Evolutionary conservation across 345 rosid species (phyloP).

Genomic region (Mangifera indica): DNA sequence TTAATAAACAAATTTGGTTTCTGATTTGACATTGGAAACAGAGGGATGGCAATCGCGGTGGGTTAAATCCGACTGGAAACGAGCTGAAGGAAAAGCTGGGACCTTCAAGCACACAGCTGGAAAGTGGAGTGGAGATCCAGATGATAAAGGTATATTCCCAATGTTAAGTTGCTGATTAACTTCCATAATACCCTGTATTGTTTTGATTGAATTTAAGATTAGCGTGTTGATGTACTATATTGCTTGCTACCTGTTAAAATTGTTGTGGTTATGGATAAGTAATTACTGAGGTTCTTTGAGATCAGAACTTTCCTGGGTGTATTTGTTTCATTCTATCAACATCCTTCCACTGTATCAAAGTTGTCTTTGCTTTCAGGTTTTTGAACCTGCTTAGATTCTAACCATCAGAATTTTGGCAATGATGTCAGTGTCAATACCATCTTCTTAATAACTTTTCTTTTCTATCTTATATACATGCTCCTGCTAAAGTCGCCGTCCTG

Average conservation of each 20-base stretch:
- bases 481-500: neutral
- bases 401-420: too few relatives aligned
- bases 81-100: constrained; percentile 41
- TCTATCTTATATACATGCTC: neutral
- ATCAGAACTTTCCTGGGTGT: neutral
- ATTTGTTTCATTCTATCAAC: neutral
- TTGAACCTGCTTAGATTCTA: neutral
- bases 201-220: too few relatives aligned
- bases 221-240: neutral
- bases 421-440: neutral
- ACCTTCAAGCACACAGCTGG: constrained; percentile 38
- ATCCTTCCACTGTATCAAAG: too few relatives aligned
- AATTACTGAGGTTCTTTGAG: neutral
- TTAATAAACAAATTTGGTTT: neutral
- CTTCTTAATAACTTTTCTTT: too few relatives aligned
- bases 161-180: neutral
- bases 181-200: neutral
- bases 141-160: constrained; percentile 33
- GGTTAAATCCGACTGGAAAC: constrained; percentile 45
- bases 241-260: neutral
- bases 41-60: constrained; percentile 49
- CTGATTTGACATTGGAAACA: constrained; percentile 12
- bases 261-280: too few relatives aligned
- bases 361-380: neutral
- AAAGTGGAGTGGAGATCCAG: constrained; percentile 38